Evolutionary conservation across 2,329 filamentous ascomycete genomes (phyloP).

Genomic region (Neofusicoccum umdonicola): DNA sequence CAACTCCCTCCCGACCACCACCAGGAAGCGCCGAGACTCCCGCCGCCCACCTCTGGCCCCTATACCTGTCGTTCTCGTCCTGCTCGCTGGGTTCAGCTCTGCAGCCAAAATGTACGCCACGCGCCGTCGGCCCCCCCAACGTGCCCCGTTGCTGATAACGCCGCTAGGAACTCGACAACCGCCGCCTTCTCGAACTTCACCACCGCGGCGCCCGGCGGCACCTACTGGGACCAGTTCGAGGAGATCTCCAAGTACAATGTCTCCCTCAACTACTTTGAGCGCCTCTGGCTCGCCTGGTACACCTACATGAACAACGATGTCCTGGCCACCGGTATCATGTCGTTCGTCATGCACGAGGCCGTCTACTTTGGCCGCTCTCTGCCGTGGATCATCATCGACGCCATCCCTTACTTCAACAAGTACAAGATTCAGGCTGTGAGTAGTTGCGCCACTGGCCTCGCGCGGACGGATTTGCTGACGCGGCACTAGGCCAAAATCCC

Average conservation of each 20-base stretch:
- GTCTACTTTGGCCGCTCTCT: conserved; percentile 91
- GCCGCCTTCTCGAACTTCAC: conserved; percentile 28
- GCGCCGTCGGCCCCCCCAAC: too few relatives aligned
- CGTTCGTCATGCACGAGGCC: conserved; percentile 88
- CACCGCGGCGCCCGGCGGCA: conserved; percentile 43
- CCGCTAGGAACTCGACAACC: conserved; percentile 35
- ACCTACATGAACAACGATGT: conserved; percentile 97
- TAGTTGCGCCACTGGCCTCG: conserved; percentile 19
- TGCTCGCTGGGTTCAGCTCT: not conserved
- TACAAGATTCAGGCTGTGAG: conserved; percentile 91
- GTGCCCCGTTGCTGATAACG: not conserved
- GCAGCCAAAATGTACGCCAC: not conserved
- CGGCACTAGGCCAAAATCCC: conserved; percentile 71
- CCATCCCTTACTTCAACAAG: conserved; percentile 80
- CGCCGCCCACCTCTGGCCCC: not conserved
- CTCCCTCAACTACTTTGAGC: conserved; percentile 81
- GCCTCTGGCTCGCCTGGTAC: conserved; percentile 94
- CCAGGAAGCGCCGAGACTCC: conserved; percentile 2
- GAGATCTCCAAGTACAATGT: conserved; percentile 72
- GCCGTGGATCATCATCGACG: conserved; percentile 91
- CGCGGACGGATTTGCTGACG: not conserved
- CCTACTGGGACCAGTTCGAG: conserved; percentile 66
- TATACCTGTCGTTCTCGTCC: not conserved
- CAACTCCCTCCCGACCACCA: not conserved
- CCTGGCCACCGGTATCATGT: conserved; percentile 95